phyloP scores from a whole-genome alignment of 345 rosid genomes.

The Salix exigua region DNA sequence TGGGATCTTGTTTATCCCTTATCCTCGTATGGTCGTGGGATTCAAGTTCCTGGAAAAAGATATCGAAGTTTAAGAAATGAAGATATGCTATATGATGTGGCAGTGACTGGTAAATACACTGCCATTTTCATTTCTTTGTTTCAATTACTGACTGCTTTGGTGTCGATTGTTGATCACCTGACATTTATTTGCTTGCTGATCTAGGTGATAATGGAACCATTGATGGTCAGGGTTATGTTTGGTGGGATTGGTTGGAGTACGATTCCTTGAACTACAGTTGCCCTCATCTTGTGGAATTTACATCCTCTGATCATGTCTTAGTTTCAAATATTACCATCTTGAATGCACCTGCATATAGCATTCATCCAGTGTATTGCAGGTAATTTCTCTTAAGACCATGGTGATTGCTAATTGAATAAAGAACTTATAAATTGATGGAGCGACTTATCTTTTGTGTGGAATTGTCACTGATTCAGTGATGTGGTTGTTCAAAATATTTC shows the following conservation, averaged over 20 bases:
- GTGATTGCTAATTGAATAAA: not conserved
- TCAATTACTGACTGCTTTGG: not conserved
- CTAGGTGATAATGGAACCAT: constrained; percentile 85
- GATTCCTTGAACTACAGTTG: constrained; percentile 75
- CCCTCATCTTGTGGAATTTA: constrained; percentile 82
- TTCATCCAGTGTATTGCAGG: constrained; percentile 94
- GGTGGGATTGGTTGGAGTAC: constrained; percentile 78
- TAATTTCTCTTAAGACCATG: constrained; percentile 8
- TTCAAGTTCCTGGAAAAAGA: constrained; percentile 70
- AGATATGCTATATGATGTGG: constrained; percentile 65
- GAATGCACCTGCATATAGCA: constrained; percentile 72
- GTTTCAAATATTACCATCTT: constrained; percentile 79
- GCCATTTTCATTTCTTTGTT: not conserved
- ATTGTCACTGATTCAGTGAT: constrained; percentile 38
- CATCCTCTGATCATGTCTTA: constrained; percentile 50
- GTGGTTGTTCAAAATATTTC: constrained; percentile 59
- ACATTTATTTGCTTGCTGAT: not conserved
- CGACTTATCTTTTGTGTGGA: constrained; percentile 1
- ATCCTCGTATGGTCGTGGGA: constrained; percentile 87
- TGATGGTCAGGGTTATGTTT: constrained; percentile 82
- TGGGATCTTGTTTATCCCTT: constrained; percentile 80
- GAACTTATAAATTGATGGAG: not conserved
- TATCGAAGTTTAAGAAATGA: constrained; percentile 84
- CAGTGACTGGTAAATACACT: constrained; percentile 57
- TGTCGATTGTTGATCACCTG: not conserved